Percentiles rank a stretch among this genome's conserved stretches.
Conservation (phyloP, 2,329 filamentous ascomycete species). For the Neospermospora avenae region DNA sequence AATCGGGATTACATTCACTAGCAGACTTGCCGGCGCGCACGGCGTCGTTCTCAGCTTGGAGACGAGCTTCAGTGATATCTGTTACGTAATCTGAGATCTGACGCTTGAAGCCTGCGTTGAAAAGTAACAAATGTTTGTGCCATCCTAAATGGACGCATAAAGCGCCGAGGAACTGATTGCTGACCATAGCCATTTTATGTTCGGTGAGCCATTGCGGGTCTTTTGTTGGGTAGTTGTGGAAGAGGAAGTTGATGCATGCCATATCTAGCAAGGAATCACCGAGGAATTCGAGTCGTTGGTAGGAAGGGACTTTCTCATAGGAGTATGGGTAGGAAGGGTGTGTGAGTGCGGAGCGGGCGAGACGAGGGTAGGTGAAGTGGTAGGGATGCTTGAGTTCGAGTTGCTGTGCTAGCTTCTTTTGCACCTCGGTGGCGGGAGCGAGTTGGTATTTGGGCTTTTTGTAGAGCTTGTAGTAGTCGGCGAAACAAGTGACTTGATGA, state of each 20-base stretch:
- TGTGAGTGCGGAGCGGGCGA: constrained; percentile 81
- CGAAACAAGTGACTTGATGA: constrained; percentile 67
- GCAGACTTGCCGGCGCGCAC: constrained; percentile 35
- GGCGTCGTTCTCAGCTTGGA: constrained; percentile 36
- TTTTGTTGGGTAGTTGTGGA: constrained; percentile 68
- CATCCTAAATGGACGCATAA: constrained; percentile 76
- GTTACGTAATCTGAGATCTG: constrained; percentile 53
- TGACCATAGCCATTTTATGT: constrained; percentile 99
- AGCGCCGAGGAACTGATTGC: constrained; percentile 87
- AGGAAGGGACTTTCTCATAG: constrained; percentile 78
- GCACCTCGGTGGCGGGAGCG: constrained; percentile 57
- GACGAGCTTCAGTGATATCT: constrained; percentile 54
- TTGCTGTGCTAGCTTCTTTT: constrained; percentile 63
- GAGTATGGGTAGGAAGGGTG: constrained; percentile 77
- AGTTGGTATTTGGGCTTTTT: constrained; percentile 68
- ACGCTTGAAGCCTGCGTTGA: constrained; percentile 44
- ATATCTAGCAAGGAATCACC: constrained; percentile 88
- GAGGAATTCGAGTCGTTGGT: constrained; percentile 89
- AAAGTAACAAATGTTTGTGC: constrained; percentile 65
- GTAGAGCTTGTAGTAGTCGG: constrained; percentile 71
- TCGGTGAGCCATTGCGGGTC: constrained; percentile 97
- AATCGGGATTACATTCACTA: constrained; percentile 53
- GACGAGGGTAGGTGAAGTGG: constrained; percentile 68
- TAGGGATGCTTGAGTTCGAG: constrained; percentile 58
- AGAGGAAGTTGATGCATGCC: constrained; percentile 79